Evolutionary conservation across 73 alveolate species (phyloP).

Genomic region (Tetrahymena thermophila): DNA sequence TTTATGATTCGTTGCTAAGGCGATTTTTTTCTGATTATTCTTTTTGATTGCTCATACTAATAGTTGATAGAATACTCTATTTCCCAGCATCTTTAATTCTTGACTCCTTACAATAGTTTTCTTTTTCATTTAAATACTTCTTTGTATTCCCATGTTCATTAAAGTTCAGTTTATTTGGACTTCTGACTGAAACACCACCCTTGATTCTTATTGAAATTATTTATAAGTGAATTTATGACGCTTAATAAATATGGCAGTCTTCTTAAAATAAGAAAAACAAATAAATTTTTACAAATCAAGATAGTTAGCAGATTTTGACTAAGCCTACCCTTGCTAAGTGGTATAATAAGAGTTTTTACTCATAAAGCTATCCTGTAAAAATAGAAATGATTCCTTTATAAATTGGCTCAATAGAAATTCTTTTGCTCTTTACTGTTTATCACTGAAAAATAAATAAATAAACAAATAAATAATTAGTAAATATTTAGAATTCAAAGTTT

Average conservation of each 20-base stretch:
- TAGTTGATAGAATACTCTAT: background rate
- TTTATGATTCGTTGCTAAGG: background rate
- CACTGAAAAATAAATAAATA: background rate
- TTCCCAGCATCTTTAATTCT: background rate
- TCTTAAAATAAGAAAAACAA: background rate
- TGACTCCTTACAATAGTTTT: background rate
- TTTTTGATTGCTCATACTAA: background rate
- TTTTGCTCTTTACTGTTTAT: background rate
- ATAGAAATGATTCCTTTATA: background rate
- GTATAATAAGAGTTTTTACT: background rate
- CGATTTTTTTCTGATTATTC: background rate
- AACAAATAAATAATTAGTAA: background rate
- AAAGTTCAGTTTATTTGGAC: background rate
- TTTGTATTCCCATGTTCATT: background rate
- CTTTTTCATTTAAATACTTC: background rate
- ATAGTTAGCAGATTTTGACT: background rate
- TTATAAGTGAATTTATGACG: background rate
- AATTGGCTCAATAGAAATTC: background rate
- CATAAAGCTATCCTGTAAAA: background rate
- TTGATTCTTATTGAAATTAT: background rate
- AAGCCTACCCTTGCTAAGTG: background rate
- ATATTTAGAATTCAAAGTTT: background rate
- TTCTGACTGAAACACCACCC: background rate
- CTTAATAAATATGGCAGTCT: background rate
- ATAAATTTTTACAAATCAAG: background rate